phyloP scores from a whole-genome alignment of 495 filamentous ascomycete genomes.

The Hyphodiscus hymeniophilus region DNA sequence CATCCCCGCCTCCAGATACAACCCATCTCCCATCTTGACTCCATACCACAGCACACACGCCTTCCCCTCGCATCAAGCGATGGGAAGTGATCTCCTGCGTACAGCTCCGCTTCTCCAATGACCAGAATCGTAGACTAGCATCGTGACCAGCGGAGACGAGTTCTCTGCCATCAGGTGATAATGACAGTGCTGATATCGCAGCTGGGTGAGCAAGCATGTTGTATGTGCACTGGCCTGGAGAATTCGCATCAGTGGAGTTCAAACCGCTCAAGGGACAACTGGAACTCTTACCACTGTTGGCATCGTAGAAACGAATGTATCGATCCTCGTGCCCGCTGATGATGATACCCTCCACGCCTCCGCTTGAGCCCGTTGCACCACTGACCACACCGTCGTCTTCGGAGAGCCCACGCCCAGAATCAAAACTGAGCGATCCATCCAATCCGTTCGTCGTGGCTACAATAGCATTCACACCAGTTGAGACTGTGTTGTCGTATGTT shows the following conservation, averaged over 20 bases:
- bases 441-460: slow-evolving; percentile 78
- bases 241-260: neutral
- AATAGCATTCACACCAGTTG: slow-evolving; percentile 83
- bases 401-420: slow-evolving; percentile 49
- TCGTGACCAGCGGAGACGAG: slow-evolving; percentile 95
- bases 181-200: slow-evolving; percentile 79
- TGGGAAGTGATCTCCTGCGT: slow-evolving; percentile 90
- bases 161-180: slow-evolving; percentile 88
- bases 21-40: slow-evolving; percentile 90
- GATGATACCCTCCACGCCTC: slow-evolving; percentile 81
- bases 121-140: slow-evolving; percentile 91
- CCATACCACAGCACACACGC: slow-evolving; percentile 89
- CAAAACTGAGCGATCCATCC: slow-evolving; percentile 58
- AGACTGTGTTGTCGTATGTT: slow-evolving; percentile 80
- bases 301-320: slow-evolving; percentile 94
- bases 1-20: slow-evolving; percentile 91
- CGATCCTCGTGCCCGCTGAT: slow-evolving; percentile 94
- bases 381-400: slow-evolving; percentile 63
- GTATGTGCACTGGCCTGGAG: slow-evolving; percentile 93
- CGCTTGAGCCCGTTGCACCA: slow-evolving; percentile 77
- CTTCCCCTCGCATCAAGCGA: slow-evolving; percentile 86
- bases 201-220: slow-evolving; percentile 95
- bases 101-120: slow-evolving; percentile 87
- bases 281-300: slow-evolving; percentile 80
- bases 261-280: too few relatives aligned